Base-by-base conservation (phyloP, 768 basidiomycete genomes). In the Tylopilus plumbeoviolaceoides region DNA sequence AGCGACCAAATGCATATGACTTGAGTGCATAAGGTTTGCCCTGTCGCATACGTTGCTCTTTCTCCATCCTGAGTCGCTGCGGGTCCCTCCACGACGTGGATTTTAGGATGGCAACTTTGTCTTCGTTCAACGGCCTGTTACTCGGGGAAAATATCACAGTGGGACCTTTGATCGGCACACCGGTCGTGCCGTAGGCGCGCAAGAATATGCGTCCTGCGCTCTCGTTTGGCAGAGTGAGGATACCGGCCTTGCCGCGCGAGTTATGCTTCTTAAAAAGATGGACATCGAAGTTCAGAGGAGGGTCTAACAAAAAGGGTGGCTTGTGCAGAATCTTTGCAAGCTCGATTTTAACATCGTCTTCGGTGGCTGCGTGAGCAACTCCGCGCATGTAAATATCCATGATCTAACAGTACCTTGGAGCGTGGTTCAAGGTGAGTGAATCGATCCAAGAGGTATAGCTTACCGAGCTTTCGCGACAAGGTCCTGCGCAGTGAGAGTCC, bases 331-430 rank as follows among this genome's bases (percentile, higher is more conserved):
- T 62, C 52, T 63, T 62, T 1, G 70, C 72, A 6, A 73, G 64
- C 18, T 62, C 66, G 10, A 68, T 23, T 39, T 66, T 67, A 35
- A 73, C 44, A 18, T 73, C 72, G 23, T 71, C 65, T 18, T 56
- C 61, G 1, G 36, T 55, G 1, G 65, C 72, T 38, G 70, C 60
- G 11, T 57, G 46, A 5, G 65, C 44, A 11, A 73, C 60, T n/a
- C 61, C 51, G 15, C 55, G 47, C 70, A 73, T 70, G 59, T 63
- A 73, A 18, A 73, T 27, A 6, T 73, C 68, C 72, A 73, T 73
- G 48, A 39, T 59, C 28, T 47, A 38, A 35, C 10, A 53, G 50
- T 49, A 48, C 25, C 47, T 43, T 41, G 21, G 20, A 30, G 21
- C 25, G 2, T 20, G 0, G 38, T 54, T 56, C 36, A 55, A 41